phyloP scores from a whole-genome alignment of 2,329 filamentous ascomycete genomes.

The Didymella exigua region DNA sequence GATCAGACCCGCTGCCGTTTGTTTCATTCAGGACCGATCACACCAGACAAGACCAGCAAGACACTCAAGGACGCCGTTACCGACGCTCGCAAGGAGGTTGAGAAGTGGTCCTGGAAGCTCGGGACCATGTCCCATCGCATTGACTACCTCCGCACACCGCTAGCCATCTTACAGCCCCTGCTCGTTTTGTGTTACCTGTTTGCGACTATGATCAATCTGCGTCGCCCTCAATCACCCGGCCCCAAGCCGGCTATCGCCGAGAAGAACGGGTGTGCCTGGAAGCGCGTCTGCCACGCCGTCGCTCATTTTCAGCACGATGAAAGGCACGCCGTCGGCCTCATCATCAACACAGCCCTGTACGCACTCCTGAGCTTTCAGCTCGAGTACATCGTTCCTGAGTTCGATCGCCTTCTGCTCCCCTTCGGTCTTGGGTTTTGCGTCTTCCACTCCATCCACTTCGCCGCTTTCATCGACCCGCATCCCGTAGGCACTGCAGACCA shows the following conservation, averaged over 20 bases:
- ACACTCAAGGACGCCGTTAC: neutral
- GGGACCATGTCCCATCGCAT: neutral
- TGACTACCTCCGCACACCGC: neutral
- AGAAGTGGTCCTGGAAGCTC: neutral
- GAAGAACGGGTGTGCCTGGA: neutral
- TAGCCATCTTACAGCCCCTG: neutral
- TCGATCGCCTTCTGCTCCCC: neutral
- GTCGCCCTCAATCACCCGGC: neutral
- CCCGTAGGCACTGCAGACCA: neutral
- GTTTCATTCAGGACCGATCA: neutral
- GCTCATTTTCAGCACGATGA: neutral
- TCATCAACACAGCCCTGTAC: conserved; percentile 1
- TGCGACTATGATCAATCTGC: neutral
- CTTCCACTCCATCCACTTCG: neutral
- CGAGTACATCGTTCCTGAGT: neutral
- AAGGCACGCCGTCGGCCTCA: neutral
- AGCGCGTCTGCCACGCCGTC: neutral
- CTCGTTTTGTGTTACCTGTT: neutral
- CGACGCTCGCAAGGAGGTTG: neutral
- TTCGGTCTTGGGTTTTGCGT: neutral
- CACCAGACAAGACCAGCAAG: neutral
- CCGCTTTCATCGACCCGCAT: neutral
- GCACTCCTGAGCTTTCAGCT: neutral
- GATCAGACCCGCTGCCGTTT: conserved; percentile 15
- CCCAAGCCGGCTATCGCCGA: neutral